A percentile compares a stretch with the other conserved stretches of the same genome.
Conservation (phyloP, 129 eudicot species). For the Flaveria sonorensis region DNA sequence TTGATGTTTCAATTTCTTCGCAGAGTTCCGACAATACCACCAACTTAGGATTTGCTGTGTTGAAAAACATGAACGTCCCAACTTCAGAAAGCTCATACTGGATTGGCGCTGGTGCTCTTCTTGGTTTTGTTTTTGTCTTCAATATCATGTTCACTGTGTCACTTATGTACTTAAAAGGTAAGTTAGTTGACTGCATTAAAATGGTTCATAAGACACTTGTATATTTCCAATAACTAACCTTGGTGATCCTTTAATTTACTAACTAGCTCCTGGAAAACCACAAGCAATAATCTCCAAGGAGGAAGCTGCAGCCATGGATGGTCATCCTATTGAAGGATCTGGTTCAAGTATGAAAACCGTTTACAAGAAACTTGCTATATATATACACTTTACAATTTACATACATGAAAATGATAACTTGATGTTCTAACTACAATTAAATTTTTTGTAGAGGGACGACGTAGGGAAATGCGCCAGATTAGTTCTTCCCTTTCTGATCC, state of each 20-base stretch:
- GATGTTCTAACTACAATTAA: conserved; percentile 11
- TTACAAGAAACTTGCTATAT: conserved; percentile 6
- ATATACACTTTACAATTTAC: not conserved
- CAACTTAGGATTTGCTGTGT: conserved; percentile 49
- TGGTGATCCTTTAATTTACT: not conserved
- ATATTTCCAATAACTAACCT: not conserved
- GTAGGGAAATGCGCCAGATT: conserved; percentile 25
- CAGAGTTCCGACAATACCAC: conserved; percentile 54
- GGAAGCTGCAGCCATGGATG: conserved; percentile 41
- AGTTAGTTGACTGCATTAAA: not conserved
- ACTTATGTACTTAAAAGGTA: conserved; percentile 49
- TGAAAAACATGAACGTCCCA: conserved; percentile 38
- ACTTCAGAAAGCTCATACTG: conserved; percentile 52
- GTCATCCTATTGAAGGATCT: conserved; percentile 17
- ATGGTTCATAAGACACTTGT: not conserved
- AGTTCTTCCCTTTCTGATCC: conserved; percentile 14
- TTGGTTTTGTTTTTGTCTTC: conserved; percentile 45
- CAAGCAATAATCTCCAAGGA: conserved; percentile 67
- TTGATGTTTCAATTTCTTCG: not conserved
- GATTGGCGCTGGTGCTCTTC: conserved; percentile 51
- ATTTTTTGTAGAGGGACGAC: not conserved
- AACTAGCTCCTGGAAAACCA: conserved; percentile 66
- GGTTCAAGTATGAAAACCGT: conserved; percentile 13
- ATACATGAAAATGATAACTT: not conserved
- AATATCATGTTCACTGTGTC: conserved; percentile 49